phyloP scores from a whole-genome alignment of 192 early-diverging fungal genomes.

The Kickxella alabastrina region DNA sequence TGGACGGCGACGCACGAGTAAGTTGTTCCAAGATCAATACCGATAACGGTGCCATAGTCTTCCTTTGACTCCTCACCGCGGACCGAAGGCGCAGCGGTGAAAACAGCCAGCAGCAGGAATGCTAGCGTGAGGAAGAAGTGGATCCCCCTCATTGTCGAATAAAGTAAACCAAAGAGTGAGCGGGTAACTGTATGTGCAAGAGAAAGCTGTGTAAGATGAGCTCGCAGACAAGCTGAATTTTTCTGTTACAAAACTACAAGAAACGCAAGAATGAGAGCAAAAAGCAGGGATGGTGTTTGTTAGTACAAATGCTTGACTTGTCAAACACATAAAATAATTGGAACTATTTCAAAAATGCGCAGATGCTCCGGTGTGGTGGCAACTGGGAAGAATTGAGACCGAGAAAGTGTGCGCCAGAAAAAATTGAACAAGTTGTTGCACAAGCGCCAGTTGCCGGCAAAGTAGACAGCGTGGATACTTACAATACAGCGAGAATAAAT shows the following conservation, averaged over 20 bases:
- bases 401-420: too few relatives aligned
- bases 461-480: too few relatives aligned
- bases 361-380: too few relatives aligned
- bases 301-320: too few relatives aligned
- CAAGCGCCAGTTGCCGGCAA: too few relatives aligned
- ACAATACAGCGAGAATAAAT: not conserved
- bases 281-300: not conserved
- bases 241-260: not conserved
- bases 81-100: conserved; percentile 32
- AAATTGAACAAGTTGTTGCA: not conserved
- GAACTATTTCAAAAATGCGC: not conserved
- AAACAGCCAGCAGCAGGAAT: conserved; percentile 38
- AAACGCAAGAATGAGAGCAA: not conserved
- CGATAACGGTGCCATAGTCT: conserved; percentile 64
- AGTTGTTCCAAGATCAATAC: conserved; percentile 95
- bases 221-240: too few relatives aligned
- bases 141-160: conserved; percentile 31
- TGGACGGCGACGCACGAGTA: conserved; percentile 91
- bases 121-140: conserved; percentile 50
- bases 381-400: too few relatives aligned
- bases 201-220: not conserved
- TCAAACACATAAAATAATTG: not conserved
- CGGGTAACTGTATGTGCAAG: not conserved
- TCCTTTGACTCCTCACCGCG: conserved; percentile 47
- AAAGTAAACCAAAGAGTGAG: not conserved